Conservation (phyloP, 495 filamentous ascomycete genomes). For the Xylaria cubensis region DNA sequence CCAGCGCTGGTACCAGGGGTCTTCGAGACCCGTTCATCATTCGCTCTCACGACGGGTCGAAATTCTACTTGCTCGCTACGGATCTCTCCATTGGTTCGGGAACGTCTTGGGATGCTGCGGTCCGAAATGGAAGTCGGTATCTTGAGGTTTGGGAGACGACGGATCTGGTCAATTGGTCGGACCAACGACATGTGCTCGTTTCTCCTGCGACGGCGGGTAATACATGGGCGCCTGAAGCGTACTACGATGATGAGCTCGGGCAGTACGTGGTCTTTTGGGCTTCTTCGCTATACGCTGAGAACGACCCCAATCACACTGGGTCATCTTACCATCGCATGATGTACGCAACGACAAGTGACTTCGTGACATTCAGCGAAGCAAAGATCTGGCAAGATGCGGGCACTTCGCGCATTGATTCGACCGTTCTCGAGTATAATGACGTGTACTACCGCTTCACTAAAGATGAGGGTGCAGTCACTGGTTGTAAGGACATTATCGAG, state of each 20-base stretch:
- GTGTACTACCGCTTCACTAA: constrained; percentile 38
- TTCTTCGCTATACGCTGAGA: constrained; percentile 30
- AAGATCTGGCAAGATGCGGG: constrained; percentile 36
- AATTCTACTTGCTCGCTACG: constrained; percentile 35
- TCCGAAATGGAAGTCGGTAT: constrained; percentile 31
- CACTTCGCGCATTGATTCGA: constrained; percentile 34
- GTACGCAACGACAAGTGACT: constrained; percentile 32
- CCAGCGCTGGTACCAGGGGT: constrained; percentile 29
- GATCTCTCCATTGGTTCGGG: constrained; percentile 37
- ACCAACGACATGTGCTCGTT: constrained; percentile 35
- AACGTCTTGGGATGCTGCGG: constrained; percentile 33
- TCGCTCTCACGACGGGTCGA: constrained; percentile 31
- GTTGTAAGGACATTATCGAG: constrained; percentile 35
- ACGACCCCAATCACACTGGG: constrained; percentile 24
- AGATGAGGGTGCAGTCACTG: constrained; percentile 31
- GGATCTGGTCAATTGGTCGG: constrained; percentile 32
- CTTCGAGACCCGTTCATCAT: constrained; percentile 37
- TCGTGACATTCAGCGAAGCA: constrained; percentile 34
- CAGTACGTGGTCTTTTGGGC: constrained; percentile 36
- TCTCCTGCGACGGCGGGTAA: constrained; percentile 31
- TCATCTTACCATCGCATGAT: constrained; percentile 33
- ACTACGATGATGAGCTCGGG: constrained; percentile 30
- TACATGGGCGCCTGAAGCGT: constrained; percentile 37
- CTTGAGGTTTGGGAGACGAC: constrained; percentile 36
- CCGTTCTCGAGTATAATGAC: constrained; percentile 26